phyloP scores from a whole-genome alignment of 495 filamentous ascomycete species.

The Delitschia confertaspora region DNA sequence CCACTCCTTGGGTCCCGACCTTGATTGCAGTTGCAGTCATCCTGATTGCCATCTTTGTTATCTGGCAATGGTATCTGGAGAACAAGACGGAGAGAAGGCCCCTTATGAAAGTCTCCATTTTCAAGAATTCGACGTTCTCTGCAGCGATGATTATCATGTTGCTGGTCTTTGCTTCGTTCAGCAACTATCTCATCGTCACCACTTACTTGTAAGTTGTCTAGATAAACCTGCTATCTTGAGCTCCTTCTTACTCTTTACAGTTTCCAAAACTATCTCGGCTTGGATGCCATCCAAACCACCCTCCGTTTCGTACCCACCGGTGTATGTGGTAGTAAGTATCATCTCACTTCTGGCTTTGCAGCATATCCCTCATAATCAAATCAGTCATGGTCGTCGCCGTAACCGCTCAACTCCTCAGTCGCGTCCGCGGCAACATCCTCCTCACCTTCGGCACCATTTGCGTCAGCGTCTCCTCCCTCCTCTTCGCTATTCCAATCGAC shows the following conservation, averaged over 20 bases:
- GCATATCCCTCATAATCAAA: neutral
- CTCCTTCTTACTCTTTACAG: slow-evolving; percentile 1
- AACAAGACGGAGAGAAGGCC: slow-evolving; percentile 39
- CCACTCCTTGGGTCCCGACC: slow-evolving; percentile 53
- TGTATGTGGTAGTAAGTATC: slow-evolving; percentile 35
- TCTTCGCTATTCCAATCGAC: slow-evolving; percentile 51
- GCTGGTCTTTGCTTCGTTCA: slow-evolving; percentile 52
- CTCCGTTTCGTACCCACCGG: slow-evolving; percentile 55
- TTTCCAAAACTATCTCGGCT: slow-evolving; percentile 52
- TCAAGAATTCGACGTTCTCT: slow-evolving; percentile 44
- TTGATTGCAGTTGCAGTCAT: slow-evolving; percentile 55
- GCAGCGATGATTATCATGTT: slow-evolving; percentile 52
- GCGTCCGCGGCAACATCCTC: slow-evolving; percentile 45
- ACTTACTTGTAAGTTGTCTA: slow-evolving; percentile 42
- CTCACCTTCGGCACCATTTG: slow-evolving; percentile 45
- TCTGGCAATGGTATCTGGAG: slow-evolving; percentile 57
- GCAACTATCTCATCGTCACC: slow-evolving; percentile 49
- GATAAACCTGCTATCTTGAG: neutral
- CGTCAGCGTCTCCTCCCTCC: slow-evolving; percentile 42
- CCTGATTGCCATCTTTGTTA: slow-evolving; percentile 49
- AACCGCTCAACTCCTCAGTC: slow-evolving; percentile 47
- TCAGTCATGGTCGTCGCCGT: slow-evolving; percentile 38
- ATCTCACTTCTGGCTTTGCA: too few species aligned
- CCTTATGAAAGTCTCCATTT: slow-evolving; percentile 52
- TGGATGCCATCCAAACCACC: slow-evolving; percentile 47